Base-by-base conservation (phyloP, 371 early-diverging fungal species). In the Lichtheimia corymbifera region DNA sequence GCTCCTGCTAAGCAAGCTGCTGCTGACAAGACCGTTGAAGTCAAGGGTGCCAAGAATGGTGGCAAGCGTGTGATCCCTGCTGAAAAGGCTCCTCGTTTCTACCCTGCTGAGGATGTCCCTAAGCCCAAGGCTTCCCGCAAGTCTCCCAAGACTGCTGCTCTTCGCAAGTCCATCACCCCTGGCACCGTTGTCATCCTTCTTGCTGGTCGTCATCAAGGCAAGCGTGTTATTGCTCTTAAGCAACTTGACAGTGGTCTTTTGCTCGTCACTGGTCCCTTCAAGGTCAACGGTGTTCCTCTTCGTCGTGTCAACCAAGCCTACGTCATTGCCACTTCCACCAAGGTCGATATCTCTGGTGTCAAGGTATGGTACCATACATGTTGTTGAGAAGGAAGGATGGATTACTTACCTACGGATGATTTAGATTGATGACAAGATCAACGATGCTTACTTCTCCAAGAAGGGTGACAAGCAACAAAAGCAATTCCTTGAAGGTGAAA, bases 181-280 rank as follows among this genome's bases (percentile, higher is more conserved):
- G 97, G 98, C 62, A 93, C 98, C 76, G 94, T 98, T 70, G 85
- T 96, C 61, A 96, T 98, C 76, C 84, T 98, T 63, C 84, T 98
- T 72, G 91, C 97, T 59, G 98, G 97, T 69, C 91, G 96, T 63
- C 95, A 88, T 92, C 90, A 93, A 61, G 98, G 98, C 60, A 96
- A 96, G 92, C 92, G 97, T 67, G 98, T 98, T 63, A 97, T 98
- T 58, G 96, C 91, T 90, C 86, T 98, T 79, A 97, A 95, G 91
- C 93, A 93, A 80, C 89, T 98, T 68, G 88, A 84, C 65, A 88
- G 90, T 61, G 96, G 97, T 67, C 88, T 97, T 63, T 83, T 98
- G 63, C 88, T 98, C 66, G 94, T 97, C 73, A 91, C 97, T 66
- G 98, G 98, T 60, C 98, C 98, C 64, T 93, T 88, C 92, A 91